Evolutionary conservation across 208 protist genomes (phyloP).

Genomic region (Trypanosoma melophagium): DNA sequence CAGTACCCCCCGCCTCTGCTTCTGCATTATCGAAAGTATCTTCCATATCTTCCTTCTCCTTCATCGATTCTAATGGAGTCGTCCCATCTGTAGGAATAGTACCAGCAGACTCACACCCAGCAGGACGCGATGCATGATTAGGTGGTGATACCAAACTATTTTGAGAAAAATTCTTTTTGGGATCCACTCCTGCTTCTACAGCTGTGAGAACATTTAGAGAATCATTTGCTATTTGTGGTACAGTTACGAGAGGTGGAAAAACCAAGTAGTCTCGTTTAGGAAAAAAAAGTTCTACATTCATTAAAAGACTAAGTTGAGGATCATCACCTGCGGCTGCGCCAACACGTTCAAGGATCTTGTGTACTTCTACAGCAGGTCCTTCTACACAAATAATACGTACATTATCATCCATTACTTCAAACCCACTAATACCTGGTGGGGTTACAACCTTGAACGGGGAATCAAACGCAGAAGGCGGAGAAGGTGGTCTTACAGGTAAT

Average conservation of each 20-base stretch:
- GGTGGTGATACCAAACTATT: background rate
- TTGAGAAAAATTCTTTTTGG: too few species aligned
- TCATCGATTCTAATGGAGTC: background rate
- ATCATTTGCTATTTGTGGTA: conserved; percentile 24
- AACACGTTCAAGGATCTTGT: conserved; percentile 45
- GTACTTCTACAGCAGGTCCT: conserved; percentile 69
- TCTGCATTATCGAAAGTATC: conserved; percentile 25
- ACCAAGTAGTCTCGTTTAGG: conserved; percentile 57
- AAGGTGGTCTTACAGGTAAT: conserved; percentile 26
- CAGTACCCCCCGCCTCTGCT: conserved; percentile 73
- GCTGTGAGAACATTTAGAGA: too few species aligned
- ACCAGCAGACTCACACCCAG: background rate
- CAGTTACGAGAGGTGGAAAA: conserved; percentile 81
- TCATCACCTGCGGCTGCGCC: conserved; percentile 20
- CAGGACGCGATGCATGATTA: background rate
- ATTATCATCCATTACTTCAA: conserved; percentile 83
- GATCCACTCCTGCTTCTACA: background rate
- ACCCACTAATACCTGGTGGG: conserved; percentile 78
- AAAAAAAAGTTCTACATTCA: conserved; percentile 83
- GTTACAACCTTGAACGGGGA: conserved; percentile 56
- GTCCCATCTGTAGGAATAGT: background rate
- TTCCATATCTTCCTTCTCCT: conserved; percentile 20
- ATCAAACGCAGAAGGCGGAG: conserved; percentile 34
- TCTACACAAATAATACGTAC: conserved; percentile 76
- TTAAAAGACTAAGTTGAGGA: conserved; percentile 43